Conservation (phyloP, 2,329 filamentous ascomycete genomes). For the Colletotrichum kahawae region DNA sequence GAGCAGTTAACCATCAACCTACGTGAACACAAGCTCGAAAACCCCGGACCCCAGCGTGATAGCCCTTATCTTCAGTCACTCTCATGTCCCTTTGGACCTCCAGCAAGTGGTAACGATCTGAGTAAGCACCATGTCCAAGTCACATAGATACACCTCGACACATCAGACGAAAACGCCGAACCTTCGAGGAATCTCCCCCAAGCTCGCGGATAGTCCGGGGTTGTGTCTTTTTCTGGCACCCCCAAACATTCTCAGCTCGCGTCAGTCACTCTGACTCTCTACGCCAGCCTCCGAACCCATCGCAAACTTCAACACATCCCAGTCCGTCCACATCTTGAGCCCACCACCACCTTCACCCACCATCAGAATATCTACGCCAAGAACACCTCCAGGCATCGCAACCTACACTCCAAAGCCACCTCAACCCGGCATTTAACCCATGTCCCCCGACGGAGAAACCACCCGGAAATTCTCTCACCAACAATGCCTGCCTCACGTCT, state of each 20-base stretch:
- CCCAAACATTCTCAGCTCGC: not conserved
- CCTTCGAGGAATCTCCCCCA: not conserved
- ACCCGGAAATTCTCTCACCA: not conserved
- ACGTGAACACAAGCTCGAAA: not conserved
- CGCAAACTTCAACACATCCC: not conserved
- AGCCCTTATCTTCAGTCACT: not conserved
- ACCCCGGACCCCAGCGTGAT: not conserved
- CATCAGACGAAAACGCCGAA: not conserved
- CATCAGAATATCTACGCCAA: not conserved
- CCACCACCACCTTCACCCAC: not conserved
- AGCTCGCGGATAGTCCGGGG: not conserved
- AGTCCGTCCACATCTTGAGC: not conserved
- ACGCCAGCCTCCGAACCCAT: not conserved
- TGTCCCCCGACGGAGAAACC: not conserved
- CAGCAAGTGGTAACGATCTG: not conserved
- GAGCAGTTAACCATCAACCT: not conserved
- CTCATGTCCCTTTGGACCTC: not conserved
- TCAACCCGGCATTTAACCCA: not conserved
- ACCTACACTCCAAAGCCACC: not conserved
- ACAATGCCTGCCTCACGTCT: not conserved
- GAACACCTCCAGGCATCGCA: not conserved
- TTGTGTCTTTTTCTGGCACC: too few species aligned
- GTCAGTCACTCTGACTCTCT: not conserved
- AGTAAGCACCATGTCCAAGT: not conserved
- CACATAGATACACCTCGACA: not conserved